phyloP scores from a whole-genome alignment of 1,139 yeast genomes.

The Magnusiomyces ingens region DNA sequence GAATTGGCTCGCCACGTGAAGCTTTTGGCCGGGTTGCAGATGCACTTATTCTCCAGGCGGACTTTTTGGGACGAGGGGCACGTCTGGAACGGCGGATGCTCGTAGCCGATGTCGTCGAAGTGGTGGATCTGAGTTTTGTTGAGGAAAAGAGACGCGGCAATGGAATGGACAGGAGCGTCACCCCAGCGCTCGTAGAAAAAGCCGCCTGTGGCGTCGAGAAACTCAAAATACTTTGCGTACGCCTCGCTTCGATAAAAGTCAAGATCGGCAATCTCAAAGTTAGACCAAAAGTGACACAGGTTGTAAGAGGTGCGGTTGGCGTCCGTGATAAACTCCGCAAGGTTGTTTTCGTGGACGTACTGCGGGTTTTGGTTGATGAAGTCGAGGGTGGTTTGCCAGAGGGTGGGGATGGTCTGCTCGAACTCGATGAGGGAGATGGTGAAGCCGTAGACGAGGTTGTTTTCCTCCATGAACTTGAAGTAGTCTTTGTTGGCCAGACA shows the following conservation, averaged over 20 bases:
- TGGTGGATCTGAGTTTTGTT: conserved; percentile 70
- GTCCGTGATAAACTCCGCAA: conserved; percentile 64
- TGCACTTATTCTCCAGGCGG: conserved; percentile 44
- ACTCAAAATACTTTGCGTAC: conserved; percentile 62
- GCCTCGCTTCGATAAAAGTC: conserved; percentile 70
- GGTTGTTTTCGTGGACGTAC: conserved; percentile 57
- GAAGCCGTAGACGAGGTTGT: conserved; percentile 77
- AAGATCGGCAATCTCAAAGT: conserved; percentile 80
- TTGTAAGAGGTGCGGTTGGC: conserved; percentile 55
- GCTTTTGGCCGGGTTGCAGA: conserved; percentile 53
- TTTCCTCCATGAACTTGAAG: conserved; percentile 67
- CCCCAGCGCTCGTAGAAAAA: conserved; percentile 92
- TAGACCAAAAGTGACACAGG: conserved; percentile 92
- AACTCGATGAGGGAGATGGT: conserved; percentile 73
- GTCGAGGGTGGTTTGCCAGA: conserved; percentile 72
- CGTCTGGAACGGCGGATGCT: conserved; percentile 72
- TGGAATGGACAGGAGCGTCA: conserved; percentile 93
- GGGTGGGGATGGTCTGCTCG: conserved; percentile 73
- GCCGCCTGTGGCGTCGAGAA: conserved; percentile 68
- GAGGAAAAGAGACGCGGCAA: conserved; percentile 62
- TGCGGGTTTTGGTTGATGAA: conserved; percentile 58
- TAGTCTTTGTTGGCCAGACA: conserved; percentile 73
- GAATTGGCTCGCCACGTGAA: conserved; percentile 85
- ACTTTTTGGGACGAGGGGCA: conserved; percentile 50
- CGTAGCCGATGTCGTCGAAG: conserved; percentile 85